phyloP scores from a whole-genome alignment of 2,329 filamentous ascomycete genomes.

The Gliomastix tumulicola region DNA sequence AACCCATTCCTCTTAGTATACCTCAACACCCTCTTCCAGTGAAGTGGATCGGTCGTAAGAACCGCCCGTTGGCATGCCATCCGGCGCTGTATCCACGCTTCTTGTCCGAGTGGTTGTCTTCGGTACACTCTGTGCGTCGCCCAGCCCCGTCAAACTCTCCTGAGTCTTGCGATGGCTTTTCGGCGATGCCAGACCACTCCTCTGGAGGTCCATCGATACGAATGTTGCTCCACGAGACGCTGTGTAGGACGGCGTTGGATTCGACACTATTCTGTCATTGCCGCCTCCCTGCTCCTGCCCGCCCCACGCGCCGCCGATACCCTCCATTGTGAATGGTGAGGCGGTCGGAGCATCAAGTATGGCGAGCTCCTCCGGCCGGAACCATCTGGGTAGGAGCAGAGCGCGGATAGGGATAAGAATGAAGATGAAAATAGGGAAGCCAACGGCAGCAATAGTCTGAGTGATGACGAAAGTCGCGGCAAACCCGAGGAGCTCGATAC shows the following conservation, averaged over 20 bases:
- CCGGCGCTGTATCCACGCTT: too few species aligned
- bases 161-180: constrained; percentile 20
- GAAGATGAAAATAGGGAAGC: constrained; percentile 71
- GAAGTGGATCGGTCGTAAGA: too few species aligned
- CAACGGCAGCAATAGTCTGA: constrained; percentile 75
- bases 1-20: too few species aligned
- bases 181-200: constrained; percentile 14
- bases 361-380: constrained; percentile 52
- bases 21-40: too few species aligned
- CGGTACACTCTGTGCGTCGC: constrained; percentile 16
- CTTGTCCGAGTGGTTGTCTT: too few species aligned
- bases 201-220: too few species aligned
- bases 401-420: constrained; percentile 61
- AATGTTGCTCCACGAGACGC: too few species aligned
- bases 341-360: constrained; percentile 68
- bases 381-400: constrained; percentile 54
- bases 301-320: constrained; percentile 58
- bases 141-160: constrained; percentile 26
- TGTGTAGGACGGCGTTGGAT: too few species aligned
- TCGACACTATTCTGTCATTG: too few species aligned
- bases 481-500: constrained; percentile 62
- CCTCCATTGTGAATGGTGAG: constrained; percentile 69
- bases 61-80: too few species aligned
- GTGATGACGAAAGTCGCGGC: constrained; percentile 77
- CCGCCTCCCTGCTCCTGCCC: constrained; percentile 12